A percentile compares a stretch with the other conserved stretches of the same genome.
Conservation (phyloP, 2,329 filamentous ascomycete genomes). For the Stagonosporopsis chrysanthemi region DNA sequence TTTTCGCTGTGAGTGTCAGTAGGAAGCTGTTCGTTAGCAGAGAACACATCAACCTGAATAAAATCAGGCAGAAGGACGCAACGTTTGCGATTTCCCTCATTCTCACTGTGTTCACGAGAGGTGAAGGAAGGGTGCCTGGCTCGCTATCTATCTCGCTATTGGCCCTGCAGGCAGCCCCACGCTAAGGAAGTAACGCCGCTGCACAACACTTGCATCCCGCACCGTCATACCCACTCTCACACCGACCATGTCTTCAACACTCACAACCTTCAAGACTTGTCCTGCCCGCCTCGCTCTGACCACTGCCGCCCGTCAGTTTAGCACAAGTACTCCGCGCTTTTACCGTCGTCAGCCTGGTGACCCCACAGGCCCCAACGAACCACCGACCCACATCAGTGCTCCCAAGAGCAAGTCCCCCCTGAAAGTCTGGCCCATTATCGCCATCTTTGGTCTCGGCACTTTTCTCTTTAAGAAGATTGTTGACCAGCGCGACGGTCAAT, state of each 20-base stretch:
- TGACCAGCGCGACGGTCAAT: conserved; percentile 53
- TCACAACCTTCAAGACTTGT: conserved; percentile 26
- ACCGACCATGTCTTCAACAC: conserved; percentile 42
- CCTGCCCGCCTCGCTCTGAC: conserved; percentile 19
- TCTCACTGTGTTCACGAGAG: conserved; percentile 1
- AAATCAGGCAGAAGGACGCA: conserved; percentile 6
- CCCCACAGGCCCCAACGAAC: conserved; percentile 50
- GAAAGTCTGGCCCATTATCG: conserved; percentile 55
- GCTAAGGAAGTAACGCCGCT: conserved; percentile 34
- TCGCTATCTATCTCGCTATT: conserved; percentile 8
- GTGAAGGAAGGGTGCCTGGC: not conserved
- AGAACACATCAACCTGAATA: conserved; percentile 1
- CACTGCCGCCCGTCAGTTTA: conserved; percentile 34
- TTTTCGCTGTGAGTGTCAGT: not conserved
- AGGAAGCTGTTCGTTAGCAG: conserved; percentile 1
- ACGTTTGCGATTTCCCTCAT: conserved; percentile 2
- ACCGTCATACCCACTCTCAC: conserved; percentile 35
- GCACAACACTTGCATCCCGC: conserved; percentile 33
- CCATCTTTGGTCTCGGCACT: conserved; percentile 57
- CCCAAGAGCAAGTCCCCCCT: conserved; percentile 50
- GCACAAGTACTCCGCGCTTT: conserved; percentile 28
- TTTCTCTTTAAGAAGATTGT: conserved; percentile 57
- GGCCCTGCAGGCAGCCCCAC: conserved; percentile 23
- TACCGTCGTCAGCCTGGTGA: conserved; percentile 47
- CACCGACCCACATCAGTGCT: conserved; percentile 40